Base-by-base conservation (phyloP, 352 stramenopile species). In the Phytophthora pluvialis region DNA sequence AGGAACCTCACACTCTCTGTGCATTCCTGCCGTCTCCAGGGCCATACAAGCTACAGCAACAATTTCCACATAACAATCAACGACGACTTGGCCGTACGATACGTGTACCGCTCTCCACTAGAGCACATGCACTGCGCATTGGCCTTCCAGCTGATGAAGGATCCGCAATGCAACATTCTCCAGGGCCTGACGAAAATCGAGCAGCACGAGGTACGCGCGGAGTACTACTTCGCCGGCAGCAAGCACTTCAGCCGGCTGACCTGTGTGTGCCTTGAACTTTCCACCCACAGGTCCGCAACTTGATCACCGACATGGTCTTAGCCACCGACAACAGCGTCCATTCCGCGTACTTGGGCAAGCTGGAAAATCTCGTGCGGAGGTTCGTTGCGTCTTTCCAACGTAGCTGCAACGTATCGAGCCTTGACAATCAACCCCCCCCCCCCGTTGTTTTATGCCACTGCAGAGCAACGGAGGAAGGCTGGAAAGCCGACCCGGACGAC, bases 251-350 rank as follows among this genome's bases (percentile, higher is more conserved):
- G 29, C 1, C 5, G 15, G 62, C 44, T 65, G 26, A 64, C 32
- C 15, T 46, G 25, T 21, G 18, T 40, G 21, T 15, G 21, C 16
- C 9, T 56, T 25, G 29, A 33, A 39, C 4, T 21, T 21, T 39
- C 13, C 32, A 18, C 35, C 25, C n/a, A 26, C 38, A 89, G 80
- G 67, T 89, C 28, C 82, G 85, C 28, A 90, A 81, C 42, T 65
- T 92, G 32, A 88, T 95, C 64, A 93, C 83, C 46, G 81, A 95
- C 58, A 91, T 93, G 75, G 86, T 97, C 11, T 77, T 97, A 2
- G 81, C 87, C n/a, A 97, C 89, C 0, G 88, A 97, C 70, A 96
- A 96, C 64, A 90, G 77, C 33, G 78, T 93, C 32, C 89, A 97
- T 64, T 85, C 85, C 26, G 65, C 80, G n/a, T 89, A 92, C 58